These are phyloP conservation scores for Mycosarcoma maydis DNA, from an alignment of 1,284 basidiomycete genomes.

Conservation along the genomic window DNA sequence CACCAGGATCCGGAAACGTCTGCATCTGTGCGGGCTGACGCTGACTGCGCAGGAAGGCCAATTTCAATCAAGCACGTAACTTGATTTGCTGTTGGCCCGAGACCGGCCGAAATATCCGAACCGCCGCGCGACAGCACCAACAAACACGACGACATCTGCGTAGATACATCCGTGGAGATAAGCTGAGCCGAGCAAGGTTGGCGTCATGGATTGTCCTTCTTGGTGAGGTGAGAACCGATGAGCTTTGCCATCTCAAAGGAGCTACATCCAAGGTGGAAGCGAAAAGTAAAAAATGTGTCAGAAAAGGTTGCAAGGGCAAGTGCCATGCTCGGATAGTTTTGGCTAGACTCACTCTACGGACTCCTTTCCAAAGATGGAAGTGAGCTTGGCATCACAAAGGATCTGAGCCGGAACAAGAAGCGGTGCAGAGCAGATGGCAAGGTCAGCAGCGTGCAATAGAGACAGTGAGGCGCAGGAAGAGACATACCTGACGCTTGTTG, in stretches of 20 bases:
- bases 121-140: too few relatives aligned
- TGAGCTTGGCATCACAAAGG: slow-evolving; percentile 77
- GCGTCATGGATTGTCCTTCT: slow-evolving; percentile 55
- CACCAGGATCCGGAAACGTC: too few relatives aligned
- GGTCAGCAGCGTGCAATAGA: background rate
- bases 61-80: too few relatives aligned
- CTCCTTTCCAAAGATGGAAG: slow-evolving; percentile 77
- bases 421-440: background rate
- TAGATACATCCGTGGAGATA: too few relatives aligned
- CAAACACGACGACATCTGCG: too few relatives aligned
- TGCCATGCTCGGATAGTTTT: too few relatives aligned
- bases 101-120: too few relatives aligned
- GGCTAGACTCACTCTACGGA: slow-evolving; percentile 72
- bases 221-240: slow-evolving; percentile 60
- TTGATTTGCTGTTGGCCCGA: too few relatives aligned
- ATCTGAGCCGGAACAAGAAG: slow-evolving; percentile 71
- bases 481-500: slow-evolving; percentile 72
- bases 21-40: too few relatives aligned
- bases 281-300: background rate
- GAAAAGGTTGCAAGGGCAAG: background rate
- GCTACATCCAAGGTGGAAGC: too few relatives aligned
- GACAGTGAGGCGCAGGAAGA: background rate
- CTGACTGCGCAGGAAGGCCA: too few relatives aligned
- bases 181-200: too few relatives aligned
- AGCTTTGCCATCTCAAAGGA: slow-evolving; percentile 67